These are phyloP conservation scores for Pilasporangium apinafurcum DNA, from an alignment of 352 stramenopile species.

Conservation along the genomic window DNA sequence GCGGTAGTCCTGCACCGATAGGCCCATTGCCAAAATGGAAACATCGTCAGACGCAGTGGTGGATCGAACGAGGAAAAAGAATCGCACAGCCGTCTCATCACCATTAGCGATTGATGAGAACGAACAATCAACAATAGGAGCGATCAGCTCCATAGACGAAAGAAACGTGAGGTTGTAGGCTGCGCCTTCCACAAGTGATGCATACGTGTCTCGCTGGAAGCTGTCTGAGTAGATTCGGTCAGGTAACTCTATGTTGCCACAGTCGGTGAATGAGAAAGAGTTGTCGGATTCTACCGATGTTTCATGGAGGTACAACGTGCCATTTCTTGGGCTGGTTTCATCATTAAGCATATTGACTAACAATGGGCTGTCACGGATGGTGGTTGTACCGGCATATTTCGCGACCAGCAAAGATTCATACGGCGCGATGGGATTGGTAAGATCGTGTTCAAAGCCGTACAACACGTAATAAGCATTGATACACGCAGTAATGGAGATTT, in stretches of 20 bases:
- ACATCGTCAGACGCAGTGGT: slow-evolving; percentile 7
- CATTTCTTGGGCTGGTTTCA: slow-evolving; percentile 19
- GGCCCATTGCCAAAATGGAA: slow-evolving; percentile 12
- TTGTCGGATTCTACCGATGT: not conserved
- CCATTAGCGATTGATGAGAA: slow-evolving; percentile 12
- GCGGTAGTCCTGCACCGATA: slow-evolving; percentile 26
- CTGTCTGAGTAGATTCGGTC: slow-evolving; percentile 26
- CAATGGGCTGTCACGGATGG: slow-evolving; percentile 23
- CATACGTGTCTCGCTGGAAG: slow-evolving; percentile 21
- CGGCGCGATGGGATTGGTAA: too few species aligned
- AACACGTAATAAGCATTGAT: too few species aligned
- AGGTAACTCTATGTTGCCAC: slow-evolving; percentile 4
- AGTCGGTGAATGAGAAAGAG: slow-evolving; percentile 8
- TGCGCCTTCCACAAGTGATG: slow-evolving; percentile 11
- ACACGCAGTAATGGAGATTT: too few species aligned
- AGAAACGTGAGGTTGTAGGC: slow-evolving; percentile 29
- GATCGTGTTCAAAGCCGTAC: too few species aligned
- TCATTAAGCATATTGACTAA: slow-evolving; percentile 12
- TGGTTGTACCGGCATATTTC: slow-evolving; percentile 15
- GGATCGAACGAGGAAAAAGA: slow-evolving; percentile 25
- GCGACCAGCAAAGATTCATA: too few species aligned
- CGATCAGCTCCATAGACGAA: slow-evolving; percentile 24
- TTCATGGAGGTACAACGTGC: slow-evolving; percentile 26
- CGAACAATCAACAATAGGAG: slow-evolving; percentile 36
- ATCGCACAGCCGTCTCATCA: slow-evolving; percentile 8